These are phyloP conservation scores for Saccharomycodes ludwigii DNA, from an alignment of 805 yeast genomes.

Conservation along the genomic window DNA sequence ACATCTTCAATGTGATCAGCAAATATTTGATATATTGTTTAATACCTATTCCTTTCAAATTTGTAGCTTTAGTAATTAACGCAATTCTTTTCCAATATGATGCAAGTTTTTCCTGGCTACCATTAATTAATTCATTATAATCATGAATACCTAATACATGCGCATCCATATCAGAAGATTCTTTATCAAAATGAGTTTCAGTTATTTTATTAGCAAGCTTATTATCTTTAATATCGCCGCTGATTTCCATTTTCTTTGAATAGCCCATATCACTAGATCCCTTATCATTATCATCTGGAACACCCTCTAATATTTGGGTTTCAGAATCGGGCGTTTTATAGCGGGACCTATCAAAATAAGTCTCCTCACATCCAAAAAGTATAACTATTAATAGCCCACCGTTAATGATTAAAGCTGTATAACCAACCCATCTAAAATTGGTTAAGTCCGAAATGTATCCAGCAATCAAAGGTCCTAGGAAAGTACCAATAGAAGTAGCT, in stretches of 20 bases:
- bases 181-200: conserved; percentile 6
- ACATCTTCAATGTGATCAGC: conserved; percentile 38
- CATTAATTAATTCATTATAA: conserved; percentile 20
- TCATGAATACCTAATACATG: conserved; percentile 3
- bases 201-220: background rate
- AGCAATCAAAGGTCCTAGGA: conserved; percentile 67
- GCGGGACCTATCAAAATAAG: conserved; percentile 45
- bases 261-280: conserved; percentile 2
- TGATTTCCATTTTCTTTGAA: conserved; percentile 1
- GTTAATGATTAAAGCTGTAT: conserved; percentile 50
- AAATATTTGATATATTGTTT: conserved; percentile 50
- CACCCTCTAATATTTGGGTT: background rate
- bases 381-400: conserved; percentile 44
- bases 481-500: conserved; percentile 67
- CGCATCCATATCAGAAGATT: conserved; percentile 8
- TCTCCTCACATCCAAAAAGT: conserved; percentile 57
- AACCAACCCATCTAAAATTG: conserved; percentile 74
- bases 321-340: conserved; percentile 22
- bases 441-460: conserved; percentile 52
- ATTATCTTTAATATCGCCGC: background rate
- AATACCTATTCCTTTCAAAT: conserved; percentile 50
- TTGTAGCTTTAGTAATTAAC: conserved; percentile 43
- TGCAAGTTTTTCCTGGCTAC: conserved; percentile 29
- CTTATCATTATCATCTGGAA: conserved; percentile 1
- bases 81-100: conserved; percentile 36